Conservation (phyloP, 257 asterid species). For the Verbena officinalis region DNA sequence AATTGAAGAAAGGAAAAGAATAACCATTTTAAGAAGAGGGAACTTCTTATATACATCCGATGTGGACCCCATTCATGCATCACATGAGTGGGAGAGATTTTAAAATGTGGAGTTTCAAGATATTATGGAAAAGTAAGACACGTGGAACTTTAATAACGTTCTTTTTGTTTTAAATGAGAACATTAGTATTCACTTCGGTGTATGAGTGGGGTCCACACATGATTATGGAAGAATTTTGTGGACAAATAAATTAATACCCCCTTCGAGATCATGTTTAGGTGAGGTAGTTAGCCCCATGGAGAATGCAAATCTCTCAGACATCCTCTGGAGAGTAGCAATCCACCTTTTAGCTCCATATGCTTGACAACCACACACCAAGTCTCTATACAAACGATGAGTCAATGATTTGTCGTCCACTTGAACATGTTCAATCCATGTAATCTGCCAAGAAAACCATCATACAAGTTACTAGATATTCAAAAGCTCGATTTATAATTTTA, state of each 20-base stretch:
- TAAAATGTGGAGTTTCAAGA: too few relatives aligned
- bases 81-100: too few relatives aligned
- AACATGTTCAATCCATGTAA: constrained; percentile 85
- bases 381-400: constrained; percentile 61
- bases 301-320: constrained; percentile 60
- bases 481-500: too few relatives aligned
- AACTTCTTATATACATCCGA: neutral
- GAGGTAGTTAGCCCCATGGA: constrained; percentile 37
- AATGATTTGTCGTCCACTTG: constrained; percentile 66
- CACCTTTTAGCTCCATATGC: constrained; percentile 83
- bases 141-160: too few relatives aligned
- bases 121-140: too few relatives aligned
- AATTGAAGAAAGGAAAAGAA: neutral
- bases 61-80: too few relatives aligned
- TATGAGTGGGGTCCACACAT: too few relatives aligned
- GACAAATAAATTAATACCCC: constrained; percentile 42
- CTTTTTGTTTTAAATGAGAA: too few relatives aligned
- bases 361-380: constrained; percentile 47
- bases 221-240: too few relatives aligned
- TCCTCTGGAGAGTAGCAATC: constrained; percentile 60
- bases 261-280: constrained; percentile 46
- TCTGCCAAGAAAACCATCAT: constrained; percentile 41
- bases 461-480: too few relatives aligned
- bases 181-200: too few relatives aligned
- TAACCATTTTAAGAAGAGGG: neutral